A percentile compares a stretch with the other conserved stretches of the same genome.
Evolutionary conservation across 2,329 filamentous ascomycete genomes (phyloP).

Genomic region (Rutstroemia sydowiana): DNA sequence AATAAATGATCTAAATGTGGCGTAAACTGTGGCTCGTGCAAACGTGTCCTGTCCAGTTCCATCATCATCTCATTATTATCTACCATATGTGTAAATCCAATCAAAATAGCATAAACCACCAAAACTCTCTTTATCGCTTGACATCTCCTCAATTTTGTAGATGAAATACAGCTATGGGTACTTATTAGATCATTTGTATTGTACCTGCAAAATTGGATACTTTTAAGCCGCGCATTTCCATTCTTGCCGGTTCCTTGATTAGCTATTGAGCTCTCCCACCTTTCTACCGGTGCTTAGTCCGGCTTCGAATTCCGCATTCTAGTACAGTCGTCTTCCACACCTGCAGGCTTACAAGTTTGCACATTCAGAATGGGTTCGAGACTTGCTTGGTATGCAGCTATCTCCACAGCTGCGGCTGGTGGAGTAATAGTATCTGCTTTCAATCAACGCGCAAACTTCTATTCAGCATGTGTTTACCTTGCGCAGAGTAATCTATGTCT

Average conservation of each 20-base stretch:
- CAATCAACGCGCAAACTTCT: constrained; percentile 94
- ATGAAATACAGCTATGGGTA: too few species aligned
- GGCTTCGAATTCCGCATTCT: too few species aligned
- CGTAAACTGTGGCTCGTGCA: background rate
- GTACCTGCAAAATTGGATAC: background rate
- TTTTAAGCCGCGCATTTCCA: too few species aligned
- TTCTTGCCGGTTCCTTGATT: too few species aligned
- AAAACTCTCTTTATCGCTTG: too few species aligned
- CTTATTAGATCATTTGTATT: too few species aligned
- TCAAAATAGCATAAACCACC: too few species aligned
- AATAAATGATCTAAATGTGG: too few species aligned
- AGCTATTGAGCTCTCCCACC: too few species aligned
- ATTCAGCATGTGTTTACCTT: constrained; percentile 93
- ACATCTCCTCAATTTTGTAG: too few species aligned
- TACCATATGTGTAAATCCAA: too few species aligned
- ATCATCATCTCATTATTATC: background rate
- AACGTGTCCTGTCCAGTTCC: constrained; percentile 8
- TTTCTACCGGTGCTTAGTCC: too few species aligned
- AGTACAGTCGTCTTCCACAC: background rate
- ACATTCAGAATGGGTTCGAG: constrained; percentile 19
- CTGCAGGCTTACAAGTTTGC: background rate
- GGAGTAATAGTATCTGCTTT: constrained; percentile 84
- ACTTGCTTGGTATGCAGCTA: constrained; percentile 45
- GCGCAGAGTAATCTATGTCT: constrained; percentile 94
- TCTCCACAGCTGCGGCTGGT: constrained; percentile 75